Conservation (phyloP, 2,329 filamentous ascomycete genomes). For the Phaeoacremonium minimum region DNA sequence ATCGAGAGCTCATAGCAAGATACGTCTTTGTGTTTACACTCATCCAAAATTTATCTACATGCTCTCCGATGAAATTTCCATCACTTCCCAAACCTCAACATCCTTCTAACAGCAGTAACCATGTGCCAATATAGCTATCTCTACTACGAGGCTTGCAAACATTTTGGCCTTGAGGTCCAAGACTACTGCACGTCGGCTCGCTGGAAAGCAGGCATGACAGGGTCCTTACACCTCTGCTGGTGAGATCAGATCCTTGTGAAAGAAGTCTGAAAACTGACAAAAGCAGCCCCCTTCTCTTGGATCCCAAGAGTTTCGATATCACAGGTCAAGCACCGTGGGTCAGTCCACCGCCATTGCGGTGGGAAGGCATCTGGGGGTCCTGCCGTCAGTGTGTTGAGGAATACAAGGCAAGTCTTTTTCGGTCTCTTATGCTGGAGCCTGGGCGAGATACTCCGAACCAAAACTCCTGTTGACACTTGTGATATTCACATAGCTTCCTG, state of each 20-base stretch:
- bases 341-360: too few species aligned
- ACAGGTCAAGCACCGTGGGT: too few species aligned
- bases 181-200: constrained; percentile 2
- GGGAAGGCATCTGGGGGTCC: constrained; percentile 5
- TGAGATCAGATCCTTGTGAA: too few species aligned
- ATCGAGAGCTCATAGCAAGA: too few species aligned
- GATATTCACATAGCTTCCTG: constrained; percentile 3
- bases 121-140: not conserved
- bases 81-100: too few species aligned
- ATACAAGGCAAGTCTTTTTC: constrained; percentile 5
- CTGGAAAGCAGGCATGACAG: constrained; percentile 6
- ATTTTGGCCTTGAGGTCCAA: constrained; percentile 7
- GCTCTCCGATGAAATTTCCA: too few species aligned
- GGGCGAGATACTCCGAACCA: not conserved
- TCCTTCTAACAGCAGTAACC: not conserved
- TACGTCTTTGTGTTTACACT: too few species aligned
- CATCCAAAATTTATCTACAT: too few species aligned
- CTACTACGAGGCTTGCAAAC: constrained; percentile 6
- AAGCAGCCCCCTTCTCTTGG: too few species aligned
- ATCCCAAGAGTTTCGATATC: too few species aligned
- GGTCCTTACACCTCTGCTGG: constrained; percentile 5
- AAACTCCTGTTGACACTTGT: not conserved
- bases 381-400: constrained; percentile 5
- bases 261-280: too few species aligned
- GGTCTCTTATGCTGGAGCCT: too few species aligned